Base-by-base conservation (phyloP, 345 rosid species). In the Dovyalis caffra region DNA sequence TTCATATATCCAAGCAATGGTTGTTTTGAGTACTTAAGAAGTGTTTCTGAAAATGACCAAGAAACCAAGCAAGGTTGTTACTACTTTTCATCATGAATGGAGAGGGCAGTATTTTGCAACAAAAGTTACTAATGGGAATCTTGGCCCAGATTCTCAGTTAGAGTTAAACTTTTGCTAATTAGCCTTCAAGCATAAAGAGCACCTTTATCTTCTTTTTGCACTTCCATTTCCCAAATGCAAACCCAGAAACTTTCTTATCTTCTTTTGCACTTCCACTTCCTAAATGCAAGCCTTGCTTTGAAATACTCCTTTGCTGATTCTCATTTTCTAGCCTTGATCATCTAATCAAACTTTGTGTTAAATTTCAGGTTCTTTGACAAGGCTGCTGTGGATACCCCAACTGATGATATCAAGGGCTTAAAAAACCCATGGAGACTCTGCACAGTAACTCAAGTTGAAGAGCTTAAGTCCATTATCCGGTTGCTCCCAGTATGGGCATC, bases 381-480 rank as follows among this genome's bases (percentile, higher is more conserved):
- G 90, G 98, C 99, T 21, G 96, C 99, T 1, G 97, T 91, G 64
- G 91, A 88, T 81, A 86, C 82, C 26, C 77, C 78, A 72, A 71
- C 72, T 1, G 98, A 93, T 37, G 74, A 75, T 10, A 40, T 72
- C 69, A 89, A 91, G 74, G 91, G 82, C 34, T 74, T 75, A 15
- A 47, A 77, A 70, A 78, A 89, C 62, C 87, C 89, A 6, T 95
- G 99, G 99, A 85, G 81, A 60, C 92, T 95, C 33, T 95, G 98
- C 76, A 88, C 98, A 0, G 94, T 93, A 20, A 95, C 99, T 12
- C 96, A 95, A 85, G 92, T 95, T 0, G 99, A 95, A 80, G 99
- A 95, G 79, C 92, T 95, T 15, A 92, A 95, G 76, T 82, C 97
- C 9, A 51, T 95, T 69, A 85, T 95, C 80, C 79, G 94, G 74